phyloP scores from a whole-genome alignment of 2,329 filamentous ascomycete species.

The Aotearoamyces nothofagi region DNA sequence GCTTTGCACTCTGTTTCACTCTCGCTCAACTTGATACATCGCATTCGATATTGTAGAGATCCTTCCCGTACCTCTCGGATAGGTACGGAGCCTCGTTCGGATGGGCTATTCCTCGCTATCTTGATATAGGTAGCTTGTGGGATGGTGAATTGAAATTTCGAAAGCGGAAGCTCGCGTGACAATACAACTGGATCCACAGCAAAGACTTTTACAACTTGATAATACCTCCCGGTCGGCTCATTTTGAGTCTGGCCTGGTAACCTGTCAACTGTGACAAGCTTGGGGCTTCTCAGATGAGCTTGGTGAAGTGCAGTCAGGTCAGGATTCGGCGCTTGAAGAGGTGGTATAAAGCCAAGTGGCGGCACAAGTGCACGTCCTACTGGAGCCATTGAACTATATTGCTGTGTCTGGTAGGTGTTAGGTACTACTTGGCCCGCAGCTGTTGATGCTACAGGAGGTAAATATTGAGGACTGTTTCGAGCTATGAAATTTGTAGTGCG shows the following conservation, averaged over 20 bases:
- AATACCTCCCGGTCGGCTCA: conserved; percentile 20
- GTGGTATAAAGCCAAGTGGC: conserved; percentile 15
- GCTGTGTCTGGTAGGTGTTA: no score
- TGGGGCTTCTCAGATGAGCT: conserved; percentile 37
- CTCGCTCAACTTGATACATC: conserved; percentile 35
- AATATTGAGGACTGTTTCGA: no score
- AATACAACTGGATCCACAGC: conserved; percentile 27
- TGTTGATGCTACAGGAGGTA: no score
- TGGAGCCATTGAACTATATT: no score
- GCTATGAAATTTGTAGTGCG: no score
- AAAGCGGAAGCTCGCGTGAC: conserved; percentile 15
- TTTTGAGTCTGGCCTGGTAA: conserved; percentile 10
- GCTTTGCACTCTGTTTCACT: conserved; percentile 19
- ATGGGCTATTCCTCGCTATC: conserved; percentile 12
- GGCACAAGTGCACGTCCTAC: no score
- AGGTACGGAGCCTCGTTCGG: conserved; percentile 10
- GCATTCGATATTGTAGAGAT: conserved; percentile 50
- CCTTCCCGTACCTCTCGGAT: conserved; percentile 28
- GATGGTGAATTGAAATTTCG: conserved; percentile 21
- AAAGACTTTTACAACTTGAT: conserved; percentile 41
- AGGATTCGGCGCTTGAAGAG: conserved; percentile 28
- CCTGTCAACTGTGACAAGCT: conserved; percentile 17
- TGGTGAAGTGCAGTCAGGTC: conserved; percentile 38
- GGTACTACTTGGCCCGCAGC: no score
- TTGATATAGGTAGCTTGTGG: conserved; percentile 7